Base-by-base conservation (phyloP, 2,329 filamentous ascomycete species). In the Scorias spongiosa region DNA sequence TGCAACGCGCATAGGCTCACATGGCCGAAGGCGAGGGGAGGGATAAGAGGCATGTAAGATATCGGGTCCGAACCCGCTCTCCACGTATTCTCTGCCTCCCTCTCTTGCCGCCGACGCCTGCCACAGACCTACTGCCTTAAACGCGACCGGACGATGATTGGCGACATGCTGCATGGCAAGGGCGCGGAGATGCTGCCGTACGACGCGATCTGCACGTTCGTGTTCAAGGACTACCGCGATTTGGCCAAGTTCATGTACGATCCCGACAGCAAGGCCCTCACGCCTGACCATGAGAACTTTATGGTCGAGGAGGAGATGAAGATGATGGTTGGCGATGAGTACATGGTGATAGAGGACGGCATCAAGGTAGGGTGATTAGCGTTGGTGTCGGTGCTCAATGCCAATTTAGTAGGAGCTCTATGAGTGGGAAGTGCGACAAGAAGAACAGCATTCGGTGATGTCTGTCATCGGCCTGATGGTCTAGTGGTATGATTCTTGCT, bases 191-290 rank as follows among this genome's bases (percentile, higher is more conserved):
- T 69, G 46, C 50, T 66, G 41, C 61, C 65, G 42, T 68, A 66
- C 51, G 66, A 69, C 48, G 66, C 66, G 41, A 68, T 69, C 29
- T 69, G 66, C 56, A 68, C 65, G 10, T 68, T 68, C 51, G 64
- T 67, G 43, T 69, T 69, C 48, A 61, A 60, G 41, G 65, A 68
- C 49, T 69, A 68, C 46, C 57, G 62, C 43, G 58, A 61, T n/a
- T 61, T 68, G 42, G 66, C 66, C 26, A 62, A 58, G 49, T 69
- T 68, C 54, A 57, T 69, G 55, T 68, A 65, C 51, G 64, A 69
- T 52, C 63, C 64, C 39, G 64, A 63, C 2, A 61, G 59, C 18
- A 66, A 66, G n/a, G 64, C 60, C 8, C 44, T 60, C 44, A 56
- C 54, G 46, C 55, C 57, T 8, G 58, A 59, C 44, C 58, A 60